Base-by-base conservation (phyloP, 2,329 filamentous ascomycete genomes). In the Alternaria sp. region DNA sequence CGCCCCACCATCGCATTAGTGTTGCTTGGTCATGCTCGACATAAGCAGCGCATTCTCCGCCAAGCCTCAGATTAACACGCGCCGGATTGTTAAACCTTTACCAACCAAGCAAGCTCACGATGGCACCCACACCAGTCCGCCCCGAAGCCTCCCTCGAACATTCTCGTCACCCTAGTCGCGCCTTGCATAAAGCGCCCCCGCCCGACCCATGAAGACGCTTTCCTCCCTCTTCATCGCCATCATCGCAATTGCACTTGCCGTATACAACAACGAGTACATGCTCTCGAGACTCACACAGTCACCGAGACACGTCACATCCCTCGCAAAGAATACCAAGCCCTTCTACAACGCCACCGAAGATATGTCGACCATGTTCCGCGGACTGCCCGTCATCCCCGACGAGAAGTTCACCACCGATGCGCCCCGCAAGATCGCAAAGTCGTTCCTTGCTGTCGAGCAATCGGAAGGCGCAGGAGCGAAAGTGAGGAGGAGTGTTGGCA, bases 401-500 rank as follows among this genome's bases (percentile, higher is more conserved):
- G 74, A 79, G 59, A 51, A 68, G 45, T 70, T 78, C 61, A 78
- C 74, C 5, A 81, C 84, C 9, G 66, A 77, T 28, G 73, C 83
- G 67, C 86, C 91, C 26, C 89, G 96, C 76, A 87, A 89, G 54
- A 95, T 98, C 77, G 89, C 88, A 70, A 92, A 94, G 81, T 89
- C 91, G 69, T 94, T 97, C 81, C 86, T 93, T 47, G 95, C 95
- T 64, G 81, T 91, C 63, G 93, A 97, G 81, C 92, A 97, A 80
- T 84, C 92, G 26, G 95, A 98, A 80, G 95, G 95, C 46, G 93
- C 90, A 0, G 95, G 96, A 60, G 95, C 95, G 6, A 87, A 89
- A 66, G 95, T 98, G 13, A 89, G 95, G 67, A 89, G 95, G 62
- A 94, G 92, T 45, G 92, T 98, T 69, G 95, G 95, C 70, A 97